A percentile compares a stretch with the other conserved stretches of the same genome.
Conservation (phyloP, 2,329 filamentous ascomycete genomes). For the Pseudovirgaria hyperparasitica region DNA sequence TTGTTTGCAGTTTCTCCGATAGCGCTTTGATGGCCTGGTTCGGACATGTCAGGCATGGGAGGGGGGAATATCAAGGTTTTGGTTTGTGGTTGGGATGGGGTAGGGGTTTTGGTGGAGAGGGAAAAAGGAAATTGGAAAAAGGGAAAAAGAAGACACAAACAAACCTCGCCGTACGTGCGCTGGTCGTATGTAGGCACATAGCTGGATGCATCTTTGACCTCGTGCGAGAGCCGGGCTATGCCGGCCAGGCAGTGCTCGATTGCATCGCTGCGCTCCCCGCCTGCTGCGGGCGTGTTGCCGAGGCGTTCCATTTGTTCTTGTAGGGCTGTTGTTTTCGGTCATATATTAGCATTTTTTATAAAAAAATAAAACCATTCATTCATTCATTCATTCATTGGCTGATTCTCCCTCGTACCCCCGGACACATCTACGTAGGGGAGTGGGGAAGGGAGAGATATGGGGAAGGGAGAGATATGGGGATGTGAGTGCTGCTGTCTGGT, state of each 20-base stretch:
- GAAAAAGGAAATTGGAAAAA: neutral
- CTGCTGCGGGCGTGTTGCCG: slow-evolving; percentile 46
- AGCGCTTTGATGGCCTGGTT: slow-evolving; percentile 65
- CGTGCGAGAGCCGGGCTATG: slow-evolving; percentile 68
- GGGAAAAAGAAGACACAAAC: slow-evolving; percentile 4
- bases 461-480: too few species aligned
- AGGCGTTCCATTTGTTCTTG: slow-evolving; percentile 65
- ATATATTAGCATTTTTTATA: slow-evolving; percentile 2
- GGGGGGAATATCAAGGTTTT: slow-evolving; percentile 9
- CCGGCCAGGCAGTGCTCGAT: slow-evolving; percentile 67
- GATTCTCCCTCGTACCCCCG: slow-evolving; percentile 1
- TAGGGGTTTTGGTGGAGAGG: neutral
- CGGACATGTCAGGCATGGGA: too few species aligned
- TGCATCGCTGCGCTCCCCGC: slow-evolving; percentile 66
- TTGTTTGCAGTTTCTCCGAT: slow-evolving; percentile 63
- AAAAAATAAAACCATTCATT: slow-evolving; percentile 1
- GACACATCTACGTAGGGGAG: neutral
- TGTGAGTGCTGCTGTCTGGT: too few species aligned
- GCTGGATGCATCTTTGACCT: slow-evolving; percentile 71
- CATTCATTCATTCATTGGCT: too few species aligned
- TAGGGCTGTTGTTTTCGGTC: slow-evolving; percentile 55
- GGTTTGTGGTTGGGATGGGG: neutral
- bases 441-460: slow-evolving; percentile 2
- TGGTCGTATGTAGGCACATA: slow-evolving; percentile 85
- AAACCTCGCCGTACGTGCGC: slow-evolving; percentile 67